Evolutionary conservation across 257 asterid species (phyloP).

Genomic region (Thymus quinquecostatus): DNA sequence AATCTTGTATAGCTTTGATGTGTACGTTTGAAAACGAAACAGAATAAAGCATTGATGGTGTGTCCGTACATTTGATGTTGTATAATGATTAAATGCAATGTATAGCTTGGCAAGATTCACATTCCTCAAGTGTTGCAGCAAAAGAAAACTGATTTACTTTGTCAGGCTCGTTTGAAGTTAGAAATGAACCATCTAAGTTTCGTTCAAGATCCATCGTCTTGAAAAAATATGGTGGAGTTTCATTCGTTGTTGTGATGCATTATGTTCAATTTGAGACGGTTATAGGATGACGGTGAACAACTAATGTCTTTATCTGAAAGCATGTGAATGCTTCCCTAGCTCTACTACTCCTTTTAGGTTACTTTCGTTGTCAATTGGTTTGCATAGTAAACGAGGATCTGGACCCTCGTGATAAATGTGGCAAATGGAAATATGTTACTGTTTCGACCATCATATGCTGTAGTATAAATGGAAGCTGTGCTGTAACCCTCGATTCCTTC

Average conservation of each 20-base stretch:
- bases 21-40: neutral
- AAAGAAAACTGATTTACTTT: neutral
- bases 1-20: conserved; percentile 9
- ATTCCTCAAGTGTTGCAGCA: conserved; percentile 10
- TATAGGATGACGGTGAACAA: neutral
- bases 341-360: neutral
- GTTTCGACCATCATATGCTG: neutral
- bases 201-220: neutral
- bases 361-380: neutral
- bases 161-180: conserved; percentile 1
- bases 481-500: neutral
- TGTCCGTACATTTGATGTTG: neutral
- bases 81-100: neutral
- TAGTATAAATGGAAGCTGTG: neutral
- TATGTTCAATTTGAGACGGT: neutral
- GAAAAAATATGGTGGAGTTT: neutral
- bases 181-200: neutral
- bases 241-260: neutral
- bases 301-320: neutral
- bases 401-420: neutral
- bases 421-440: neutral
- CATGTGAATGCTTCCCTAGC: neutral
- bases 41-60: neutral
- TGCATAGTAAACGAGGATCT: neutral
- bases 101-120: conserved; percentile 8